These are phyloP conservation scores for Sporothrix variecibatus DNA, from an alignment of 2,329 filamentous ascomycete genomes.

Conservation along the genomic window DNA sequence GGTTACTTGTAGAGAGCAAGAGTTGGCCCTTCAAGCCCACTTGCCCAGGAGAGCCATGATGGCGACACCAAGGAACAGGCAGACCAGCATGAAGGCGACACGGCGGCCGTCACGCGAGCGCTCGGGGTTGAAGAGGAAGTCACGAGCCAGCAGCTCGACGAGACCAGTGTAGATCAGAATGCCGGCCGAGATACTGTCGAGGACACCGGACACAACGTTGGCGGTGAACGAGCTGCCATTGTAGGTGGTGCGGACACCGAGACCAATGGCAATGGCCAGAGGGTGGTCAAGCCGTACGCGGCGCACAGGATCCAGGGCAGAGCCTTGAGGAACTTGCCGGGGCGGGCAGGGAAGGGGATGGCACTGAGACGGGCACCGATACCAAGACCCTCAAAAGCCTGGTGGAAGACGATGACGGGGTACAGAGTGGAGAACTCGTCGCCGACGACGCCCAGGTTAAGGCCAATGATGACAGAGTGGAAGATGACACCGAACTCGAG, in stretches of 20 bases:
- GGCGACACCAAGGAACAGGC: conserved; percentile 72
- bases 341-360: conserved; percentile 63
- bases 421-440: conserved; percentile 60
- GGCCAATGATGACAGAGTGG: conserved; percentile 89
- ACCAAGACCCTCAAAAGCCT: conserved; percentile 93
- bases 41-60: conserved; percentile 84
- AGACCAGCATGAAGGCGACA: conserved; percentile 68
- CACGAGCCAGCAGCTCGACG: conserved; percentile 93
- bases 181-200: conserved; percentile 86
- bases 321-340: conserved; percentile 60
- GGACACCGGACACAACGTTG: conserved; percentile 80
- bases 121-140: conserved; percentile 91
- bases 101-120: conserved; percentile 76
- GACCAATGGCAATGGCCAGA: conserved; percentile 78
- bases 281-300: conserved; percentile 78
- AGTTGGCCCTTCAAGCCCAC: conserved; percentile 64
- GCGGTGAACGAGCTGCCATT: conserved; percentile 57
- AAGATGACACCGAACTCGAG: conserved; percentile 96
- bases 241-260: conserved; percentile 71
- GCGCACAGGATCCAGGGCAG: conserved; percentile 75
- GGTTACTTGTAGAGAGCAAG: not conserved
- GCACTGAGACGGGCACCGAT: conserved; percentile 80
- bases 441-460: conserved; percentile 69
- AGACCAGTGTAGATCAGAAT: conserved; percentile 93
- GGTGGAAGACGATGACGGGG: conserved; percentile 78